Conservation (phyloP, 2,329 filamentous ascomycete genomes). For the Amphichorda felina region DNA sequence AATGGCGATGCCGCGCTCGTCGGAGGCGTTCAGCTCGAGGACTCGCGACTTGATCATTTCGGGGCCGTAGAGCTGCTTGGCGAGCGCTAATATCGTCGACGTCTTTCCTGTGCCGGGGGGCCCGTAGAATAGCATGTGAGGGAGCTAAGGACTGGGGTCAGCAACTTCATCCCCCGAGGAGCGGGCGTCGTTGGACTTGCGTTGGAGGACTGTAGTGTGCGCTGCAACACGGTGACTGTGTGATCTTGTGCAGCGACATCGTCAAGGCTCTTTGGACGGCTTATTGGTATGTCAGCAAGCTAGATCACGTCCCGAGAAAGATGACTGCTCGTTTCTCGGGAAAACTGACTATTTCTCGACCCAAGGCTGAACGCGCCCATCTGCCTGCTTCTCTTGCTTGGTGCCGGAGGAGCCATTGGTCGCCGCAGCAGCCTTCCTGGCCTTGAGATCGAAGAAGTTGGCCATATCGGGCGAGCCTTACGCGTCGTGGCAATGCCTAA, state of each 20-base stretch:
- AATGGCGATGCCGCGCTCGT: slow-evolving; percentile 95
- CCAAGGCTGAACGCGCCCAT: slow-evolving; percentile 73
- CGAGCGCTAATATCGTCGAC: slow-evolving; percentile 90
- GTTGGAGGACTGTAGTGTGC: slow-evolving; percentile 90
- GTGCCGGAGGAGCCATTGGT: slow-evolving; percentile 48
- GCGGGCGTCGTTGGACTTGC: slow-evolving; percentile 15
- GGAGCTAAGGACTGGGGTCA: slow-evolving; percentile 44
- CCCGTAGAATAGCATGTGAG: slow-evolving; percentile 99
- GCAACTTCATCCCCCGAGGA: neutral
- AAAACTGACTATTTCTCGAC: slow-evolving; percentile 88
- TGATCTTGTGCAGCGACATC: slow-evolving; percentile 98
- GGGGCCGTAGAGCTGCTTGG: slow-evolving; percentile 94
- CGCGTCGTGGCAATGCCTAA: neutral
- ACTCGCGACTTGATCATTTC: slow-evolving; percentile 87
- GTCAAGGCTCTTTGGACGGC: slow-evolving; percentile 82
- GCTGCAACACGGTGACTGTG: slow-evolving; percentile 82
- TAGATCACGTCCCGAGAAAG: too few species aligned
- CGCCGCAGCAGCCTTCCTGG: slow-evolving; percentile 67
- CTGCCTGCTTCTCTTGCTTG: slow-evolving; percentile 50
- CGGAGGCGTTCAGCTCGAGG: slow-evolving; percentile 97
- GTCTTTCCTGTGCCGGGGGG: slow-evolving; percentile 97
- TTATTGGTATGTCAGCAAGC: slow-evolving; percentile 31
- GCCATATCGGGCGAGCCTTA: slow-evolving; percentile 43
- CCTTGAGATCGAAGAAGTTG: slow-evolving; percentile 93
- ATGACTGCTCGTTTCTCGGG: slow-evolving; percentile 3